A percentile compares a stretch with the other conserved stretches of the same genome.
Evolutionary conservation across 331 rosid species (phyloP).

Genomic region (Acacia concinna): DNA sequence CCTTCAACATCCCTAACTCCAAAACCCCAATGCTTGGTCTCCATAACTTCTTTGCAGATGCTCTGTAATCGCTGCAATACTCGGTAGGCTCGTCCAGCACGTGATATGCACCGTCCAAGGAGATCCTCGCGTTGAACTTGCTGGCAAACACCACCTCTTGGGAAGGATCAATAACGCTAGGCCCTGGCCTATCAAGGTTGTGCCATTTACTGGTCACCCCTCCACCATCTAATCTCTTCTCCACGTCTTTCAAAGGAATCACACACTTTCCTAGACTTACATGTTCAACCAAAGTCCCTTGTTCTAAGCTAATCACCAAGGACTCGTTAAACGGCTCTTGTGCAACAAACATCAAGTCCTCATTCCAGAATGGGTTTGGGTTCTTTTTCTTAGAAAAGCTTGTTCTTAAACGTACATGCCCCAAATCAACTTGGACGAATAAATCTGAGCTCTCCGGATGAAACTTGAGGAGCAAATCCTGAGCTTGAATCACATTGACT

Average conservation of each 20-base stretch:
- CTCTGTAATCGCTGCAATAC: slow-evolving; percentile 34
- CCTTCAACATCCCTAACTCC: slow-evolving; percentile 37
- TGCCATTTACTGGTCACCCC: slow-evolving; percentile 4
- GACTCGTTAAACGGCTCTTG: slow-evolving; percentile 38
- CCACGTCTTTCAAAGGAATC: slow-evolving; percentile 29
- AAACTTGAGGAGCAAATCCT: slow-evolving; percentile 22
- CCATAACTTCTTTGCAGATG: slow-evolving; percentile 33
- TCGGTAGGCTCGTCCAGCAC: slow-evolving; percentile 35
- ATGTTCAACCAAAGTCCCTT: slow-evolving; percentile 23
- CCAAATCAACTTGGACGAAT: slow-evolving; percentile 39
- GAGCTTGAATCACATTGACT: slow-evolving; percentile 42
- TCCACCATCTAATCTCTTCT: slow-evolving; percentile 6
- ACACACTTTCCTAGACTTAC: slow-evolving; percentile 25
- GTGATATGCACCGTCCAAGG: slow-evolving; percentile 43
- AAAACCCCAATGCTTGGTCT: slow-evolving; percentile 33
- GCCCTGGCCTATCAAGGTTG: slow-evolving; percentile 23
- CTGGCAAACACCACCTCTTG: slow-evolving; percentile 32
- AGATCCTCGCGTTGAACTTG: slow-evolving; percentile 37
- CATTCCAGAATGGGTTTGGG: slow-evolving; percentile 36
- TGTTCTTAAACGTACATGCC: slow-evolving; percentile 23
- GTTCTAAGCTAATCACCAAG: slow-evolving; percentile 30
- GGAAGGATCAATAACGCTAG: background rate
- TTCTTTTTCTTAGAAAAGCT: slow-evolving; percentile 12
- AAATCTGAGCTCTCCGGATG: background rate
- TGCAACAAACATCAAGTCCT: slow-evolving; percentile 46